These are phyloP conservation scores for Chrysopogon serrulatus DNA, from an alignment of 176 grass and related monocot species.

Conservation along the genomic window DNA sequence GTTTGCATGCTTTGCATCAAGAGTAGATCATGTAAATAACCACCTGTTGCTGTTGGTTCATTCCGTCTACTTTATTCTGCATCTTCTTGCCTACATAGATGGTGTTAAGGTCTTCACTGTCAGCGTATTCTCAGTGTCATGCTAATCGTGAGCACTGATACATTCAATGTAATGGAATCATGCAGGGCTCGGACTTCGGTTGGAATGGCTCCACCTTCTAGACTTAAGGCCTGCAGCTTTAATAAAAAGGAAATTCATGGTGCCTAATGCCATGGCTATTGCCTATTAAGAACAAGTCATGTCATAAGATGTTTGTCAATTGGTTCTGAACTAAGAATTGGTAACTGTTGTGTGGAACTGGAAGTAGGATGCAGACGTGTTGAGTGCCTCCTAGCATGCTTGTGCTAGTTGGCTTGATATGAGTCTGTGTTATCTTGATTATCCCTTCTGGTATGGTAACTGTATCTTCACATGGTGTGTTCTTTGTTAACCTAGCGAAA, in stretches of 20 bases:
- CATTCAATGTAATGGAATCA: neutral
- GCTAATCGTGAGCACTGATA: neutral
- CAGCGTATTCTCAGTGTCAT: neutral
- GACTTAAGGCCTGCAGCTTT: neutral
- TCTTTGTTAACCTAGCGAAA: too few species aligned
- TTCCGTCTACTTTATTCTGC: neutral
- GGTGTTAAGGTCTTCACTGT: neutral
- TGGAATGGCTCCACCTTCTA: constrained; percentile 63
- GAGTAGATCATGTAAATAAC: constrained; percentile 74
- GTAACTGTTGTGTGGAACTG: neutral
- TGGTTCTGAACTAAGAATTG: neutral
- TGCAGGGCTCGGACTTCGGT: constrained; percentile 50
- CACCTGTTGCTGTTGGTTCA: constrained; percentile 17
- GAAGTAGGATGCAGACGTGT: neutral
- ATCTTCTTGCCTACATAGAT: neutral
- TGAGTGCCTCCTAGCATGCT: neutral
- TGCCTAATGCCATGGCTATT: neutral
- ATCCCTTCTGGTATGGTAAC: neutral
- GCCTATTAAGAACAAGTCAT: constrained; percentile 23
- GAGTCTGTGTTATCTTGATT: neutral
- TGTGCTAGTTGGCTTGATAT: neutral
- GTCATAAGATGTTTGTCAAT: neutral
- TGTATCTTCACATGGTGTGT: neutral
- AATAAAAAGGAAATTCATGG: neutral
- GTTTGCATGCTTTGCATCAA: constrained; percentile 99